These are phyloP conservation scores for Venturia oleaginea DNA, from an alignment of 2,329 filamentous ascomycete genomes.

Conservation along the genomic window DNA sequence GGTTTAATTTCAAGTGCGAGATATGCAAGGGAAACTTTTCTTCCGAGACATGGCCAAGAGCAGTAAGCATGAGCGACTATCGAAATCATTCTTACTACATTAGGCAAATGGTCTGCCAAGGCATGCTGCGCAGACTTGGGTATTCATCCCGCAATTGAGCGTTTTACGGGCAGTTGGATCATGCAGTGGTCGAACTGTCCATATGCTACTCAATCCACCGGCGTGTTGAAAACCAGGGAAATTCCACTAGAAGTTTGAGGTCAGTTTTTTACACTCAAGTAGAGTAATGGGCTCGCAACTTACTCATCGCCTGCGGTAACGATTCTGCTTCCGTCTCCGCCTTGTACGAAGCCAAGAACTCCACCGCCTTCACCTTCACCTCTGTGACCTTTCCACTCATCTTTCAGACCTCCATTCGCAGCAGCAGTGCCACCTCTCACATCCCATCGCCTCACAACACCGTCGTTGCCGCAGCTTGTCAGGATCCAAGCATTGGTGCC, in stretches of 20 bases:
- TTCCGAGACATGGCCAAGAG: background rate
- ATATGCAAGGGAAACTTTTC: background rate
- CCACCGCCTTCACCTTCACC: slow-evolving; percentile 80
- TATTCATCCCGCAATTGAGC: background rate
- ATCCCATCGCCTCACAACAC: slow-evolving; percentile 86
- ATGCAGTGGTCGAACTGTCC: background rate
- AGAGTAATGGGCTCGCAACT: slow-evolving; percentile 8
- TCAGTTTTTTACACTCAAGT: background rate
- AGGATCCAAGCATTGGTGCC: slow-evolving; percentile 50
- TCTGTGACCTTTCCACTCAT: slow-evolving; percentile 85
- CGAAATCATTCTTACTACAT: background rate
- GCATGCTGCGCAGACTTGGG: background rate
- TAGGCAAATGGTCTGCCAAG: background rate
- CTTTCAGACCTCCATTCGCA: slow-evolving; percentile 60
- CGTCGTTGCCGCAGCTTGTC: slow-evolving; percentile 86
- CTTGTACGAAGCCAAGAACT: slow-evolving; percentile 82
- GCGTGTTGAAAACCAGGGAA: slow-evolving; percentile 6
- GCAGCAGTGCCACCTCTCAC: slow-evolving; percentile 57
- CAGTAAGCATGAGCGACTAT: background rate
- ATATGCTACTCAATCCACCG: background rate
- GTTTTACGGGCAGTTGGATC: background rate
- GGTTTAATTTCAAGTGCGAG: no score
- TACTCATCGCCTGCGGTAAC: slow-evolving; percentile 84
- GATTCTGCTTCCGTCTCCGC: slow-evolving; percentile 57
- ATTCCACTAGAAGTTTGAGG: background rate